A percentile compares a stretch with the other conserved stretches of the same genome.
Evolutionary conservation across 1,284 basidiomycete species (phyloP).

Genomic region (Fereydounia khargensis): DNA sequence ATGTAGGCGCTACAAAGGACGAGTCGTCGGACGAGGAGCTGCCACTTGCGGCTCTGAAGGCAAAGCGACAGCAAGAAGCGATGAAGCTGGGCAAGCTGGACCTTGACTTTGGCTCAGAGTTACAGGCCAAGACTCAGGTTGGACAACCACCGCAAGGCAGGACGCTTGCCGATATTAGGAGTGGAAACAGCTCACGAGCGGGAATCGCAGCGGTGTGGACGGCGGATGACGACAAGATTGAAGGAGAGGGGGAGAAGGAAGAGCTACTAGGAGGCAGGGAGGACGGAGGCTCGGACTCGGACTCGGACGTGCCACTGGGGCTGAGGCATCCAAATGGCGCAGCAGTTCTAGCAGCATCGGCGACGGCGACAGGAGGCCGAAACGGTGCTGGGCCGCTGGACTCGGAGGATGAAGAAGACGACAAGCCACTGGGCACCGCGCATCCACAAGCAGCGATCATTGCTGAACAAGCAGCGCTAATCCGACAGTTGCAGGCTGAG

Average conservation of each 20-base stretch:
- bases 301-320: constrained; percentile 44
- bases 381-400: constrained; percentile 3
- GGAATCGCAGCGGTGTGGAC: background rate
- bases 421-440: constrained; percentile 40
- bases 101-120: constrained; percentile 30
- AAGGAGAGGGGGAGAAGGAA: too few relatives aligned
- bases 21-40: constrained; percentile 44
- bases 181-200: background rate
- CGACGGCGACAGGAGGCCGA: background rate
- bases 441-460: constrained; percentile 55
- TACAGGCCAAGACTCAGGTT: constrained; percentile 33
- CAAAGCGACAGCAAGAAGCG: constrained; percentile 30
- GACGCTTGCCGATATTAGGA: constrained; percentile 32
- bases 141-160: constrained; percentile 20
- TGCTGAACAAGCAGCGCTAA: constrained; percentile 51
- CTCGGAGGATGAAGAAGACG: constrained; percentile 36
- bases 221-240: background rate
- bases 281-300: constrained; percentile 16
- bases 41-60: constrained; percentile 38
- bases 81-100: constrained; percentile 28
- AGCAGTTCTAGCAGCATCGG: constrained; percentile 14
- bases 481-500: constrained; percentile 44
- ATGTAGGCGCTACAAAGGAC: constrained; percentile 1
- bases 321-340: constrained; percentile 28
- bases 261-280: too few relatives aligned